Percentiles rank a stretch among this genome's conserved stretches.
These are phyloP conservation scores for Dryadomyces sulphureus DNA, from an alignment of 2,329 filamentous ascomycete genomes.

Conservation along the genomic window DNA sequence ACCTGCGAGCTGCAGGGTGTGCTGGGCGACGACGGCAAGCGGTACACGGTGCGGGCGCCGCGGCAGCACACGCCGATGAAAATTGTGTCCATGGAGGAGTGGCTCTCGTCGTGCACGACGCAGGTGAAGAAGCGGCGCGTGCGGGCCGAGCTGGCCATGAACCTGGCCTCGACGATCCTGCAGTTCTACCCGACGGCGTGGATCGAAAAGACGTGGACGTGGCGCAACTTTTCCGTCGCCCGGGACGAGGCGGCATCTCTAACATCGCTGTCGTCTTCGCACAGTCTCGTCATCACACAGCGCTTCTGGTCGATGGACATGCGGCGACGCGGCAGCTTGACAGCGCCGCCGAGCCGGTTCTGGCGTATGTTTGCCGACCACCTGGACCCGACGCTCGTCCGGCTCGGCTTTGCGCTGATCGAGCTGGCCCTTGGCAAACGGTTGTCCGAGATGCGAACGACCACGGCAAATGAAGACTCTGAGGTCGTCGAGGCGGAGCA, in stretches of 20 bases:
- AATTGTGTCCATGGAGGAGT: constrained; percentile 10
- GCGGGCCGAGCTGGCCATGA: constrained; percentile 8
- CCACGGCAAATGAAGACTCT: not conserved
- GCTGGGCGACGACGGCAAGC: constrained; percentile 6
- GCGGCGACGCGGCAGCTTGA: constrained; percentile 1
- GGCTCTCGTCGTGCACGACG: constrained; percentile 5
- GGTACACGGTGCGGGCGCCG: constrained; percentile 7
- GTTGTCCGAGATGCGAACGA: constrained; percentile 6
- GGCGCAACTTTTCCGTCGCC: constrained; percentile 9
- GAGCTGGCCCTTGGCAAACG: constrained; percentile 9
- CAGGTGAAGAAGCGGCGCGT: constrained; percentile 8
- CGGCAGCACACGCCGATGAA: constrained; percentile 3
- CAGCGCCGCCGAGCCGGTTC: constrained; percentile 5
- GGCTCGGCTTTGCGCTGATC: constrained; percentile 10
- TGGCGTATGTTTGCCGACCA: constrained; percentile 7
- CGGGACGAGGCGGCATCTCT: constrained; percentile 1
- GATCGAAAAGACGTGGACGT: constrained; percentile 11
- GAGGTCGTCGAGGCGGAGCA: not conserved
- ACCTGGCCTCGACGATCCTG: constrained; percentile 9
- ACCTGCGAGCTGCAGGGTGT: constrained; percentile 6
- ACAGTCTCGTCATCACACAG: constrained; percentile 9
- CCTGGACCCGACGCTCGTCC: constrained; percentile 11
- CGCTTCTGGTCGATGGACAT: constrained; percentile 8
- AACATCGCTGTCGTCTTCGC: not conserved
- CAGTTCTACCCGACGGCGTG: constrained; percentile 10